These are phyloP conservation scores for Podaxis sp. DNA, from an alignment of 768 basidiomycete species.

Conservation along the genomic window DNA sequence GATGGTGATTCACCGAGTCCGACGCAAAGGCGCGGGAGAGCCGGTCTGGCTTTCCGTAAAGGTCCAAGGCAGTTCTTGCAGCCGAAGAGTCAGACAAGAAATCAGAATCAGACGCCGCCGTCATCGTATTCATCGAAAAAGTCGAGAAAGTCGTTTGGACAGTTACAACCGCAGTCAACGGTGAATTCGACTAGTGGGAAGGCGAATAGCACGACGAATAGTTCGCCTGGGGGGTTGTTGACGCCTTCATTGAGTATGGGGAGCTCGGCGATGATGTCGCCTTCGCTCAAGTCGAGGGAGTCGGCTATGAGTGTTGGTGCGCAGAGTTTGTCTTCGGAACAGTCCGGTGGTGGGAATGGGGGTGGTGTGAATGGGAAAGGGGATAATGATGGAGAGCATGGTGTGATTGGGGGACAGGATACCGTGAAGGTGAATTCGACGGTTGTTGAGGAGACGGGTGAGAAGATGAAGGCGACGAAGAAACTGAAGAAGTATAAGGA, in stretches of 20 bases:
- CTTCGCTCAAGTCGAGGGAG: constrained; percentile 79
- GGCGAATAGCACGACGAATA: background rate
- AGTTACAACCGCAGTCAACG: constrained; percentile 19
- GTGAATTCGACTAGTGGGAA: constrained; percentile 35
- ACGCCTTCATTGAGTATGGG: constrained; percentile 63
- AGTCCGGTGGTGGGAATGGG: constrained; percentile 54
- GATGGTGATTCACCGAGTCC: constrained; percentile 43
- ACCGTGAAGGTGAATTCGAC: background rate
- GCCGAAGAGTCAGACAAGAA: constrained; percentile 37
- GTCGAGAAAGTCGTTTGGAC: constrained; percentile 32
- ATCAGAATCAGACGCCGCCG: constrained; percentile 43
- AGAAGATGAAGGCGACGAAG: constrained; percentile 66
- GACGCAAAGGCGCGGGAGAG: constrained; percentile 64
- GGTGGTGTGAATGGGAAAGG: background rate
- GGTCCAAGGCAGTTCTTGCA: constrained; percentile 71
- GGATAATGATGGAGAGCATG: background rate
- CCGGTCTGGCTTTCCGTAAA: constrained; percentile 64
- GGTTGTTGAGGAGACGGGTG: constrained; percentile 10
- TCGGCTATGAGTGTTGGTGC: constrained; percentile 73
- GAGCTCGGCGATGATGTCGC: constrained; percentile 44
- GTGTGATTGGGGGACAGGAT: background rate
- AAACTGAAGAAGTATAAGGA: constrained; percentile 87
- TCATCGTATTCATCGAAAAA: constrained; percentile 40
- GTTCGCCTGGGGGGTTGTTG: constrained; percentile 42
- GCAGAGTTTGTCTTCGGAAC: constrained; percentile 69